Base-by-base conservation (phyloP, 192 early-diverging fungal genomes). In the Backusella westeae region DNA sequence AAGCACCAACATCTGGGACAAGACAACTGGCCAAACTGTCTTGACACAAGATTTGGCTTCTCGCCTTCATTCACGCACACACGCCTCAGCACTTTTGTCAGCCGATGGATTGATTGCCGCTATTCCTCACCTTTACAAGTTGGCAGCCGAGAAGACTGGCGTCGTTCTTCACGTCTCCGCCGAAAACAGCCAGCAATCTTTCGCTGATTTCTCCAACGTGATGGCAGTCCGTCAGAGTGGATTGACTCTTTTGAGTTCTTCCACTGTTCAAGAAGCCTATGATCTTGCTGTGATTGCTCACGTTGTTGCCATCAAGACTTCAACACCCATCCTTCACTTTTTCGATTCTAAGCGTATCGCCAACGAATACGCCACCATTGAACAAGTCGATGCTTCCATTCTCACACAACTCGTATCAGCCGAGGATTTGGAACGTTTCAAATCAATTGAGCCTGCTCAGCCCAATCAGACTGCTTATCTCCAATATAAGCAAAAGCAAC, bases 201-300 rank as follows among this genome's bases (percentile, higher is more conserved):
- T 81, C 35, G 85, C 76, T 21, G 85, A 79, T 69, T 84, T 79
- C 65, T 85, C 91, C 36, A 82, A 90, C 68, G 86, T 95, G 44
- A 87, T 94, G 81, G 89, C 90, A 17, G 89, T 94, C 21, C 90
- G 93, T 67, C 90, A 91, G 76, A 86, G 90, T 66, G 96, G 96
- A 14, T 93, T 93, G 63, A 93, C 90, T 7, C 69, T 97, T 63
- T 77, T 98, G 69, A 88, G 89, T 67, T 96, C 96, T 38, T 80
- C 84, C 36, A 88, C 88, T 70, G 87, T 89, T 38, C 95, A 97
- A 83, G 90, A 94, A 72, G 89, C 93, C 5, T 87, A 93, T 44
- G 96, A 97, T 85, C 84, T 94, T 77, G 93, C 94, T 6, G 42
- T 96, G 34, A 88, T 94, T 10, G 91, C 96, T 6, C 90, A 97